phyloP scores from a whole-genome alignment of 179 eudicot genomes.

The Beta corolliflora region DNA sequence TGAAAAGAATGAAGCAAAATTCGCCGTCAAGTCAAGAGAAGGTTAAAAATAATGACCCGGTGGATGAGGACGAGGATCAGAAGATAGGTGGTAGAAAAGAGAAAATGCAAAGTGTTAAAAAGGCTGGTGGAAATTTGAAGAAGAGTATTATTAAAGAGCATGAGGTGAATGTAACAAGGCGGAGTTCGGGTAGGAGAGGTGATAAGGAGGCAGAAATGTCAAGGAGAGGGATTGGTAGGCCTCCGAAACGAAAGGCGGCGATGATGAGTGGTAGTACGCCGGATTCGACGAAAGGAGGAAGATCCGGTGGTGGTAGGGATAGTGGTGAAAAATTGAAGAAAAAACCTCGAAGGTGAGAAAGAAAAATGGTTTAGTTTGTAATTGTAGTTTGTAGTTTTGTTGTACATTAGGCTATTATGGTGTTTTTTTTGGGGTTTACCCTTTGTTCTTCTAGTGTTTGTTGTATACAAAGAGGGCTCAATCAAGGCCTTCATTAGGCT shows the following conservation, averaged over 20 bases:
- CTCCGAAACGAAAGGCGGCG: constrained; percentile 40
- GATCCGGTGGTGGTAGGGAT: constrained; percentile 26
- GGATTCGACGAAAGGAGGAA: constrained; percentile 35
- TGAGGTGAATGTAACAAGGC: constrained; percentile 16
- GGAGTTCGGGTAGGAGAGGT: constrained; percentile 37
- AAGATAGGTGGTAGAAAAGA: constrained; percentile 18
- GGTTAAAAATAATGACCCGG: not conserved
- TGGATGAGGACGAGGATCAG: constrained; percentile 17
- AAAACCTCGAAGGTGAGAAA: constrained; percentile 36
- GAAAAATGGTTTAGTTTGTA: constrained; percentile 6
- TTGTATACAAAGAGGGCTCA: constrained; percentile 25
- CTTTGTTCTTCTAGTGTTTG: not conserved
- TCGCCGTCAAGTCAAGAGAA: constrained; percentile 39
- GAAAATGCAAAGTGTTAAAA: constrained; percentile 11
- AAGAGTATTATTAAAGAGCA: constrained; percentile 16
- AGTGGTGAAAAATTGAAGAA: constrained; percentile 34
- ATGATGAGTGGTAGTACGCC: constrained; percentile 29
- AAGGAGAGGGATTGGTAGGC: constrained; percentile 36
- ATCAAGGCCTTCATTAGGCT: constrained; percentile 13
- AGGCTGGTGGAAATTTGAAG: constrained; percentile 18
- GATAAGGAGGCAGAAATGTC: constrained; percentile 14
- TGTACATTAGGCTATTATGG: constrained; percentile 22
- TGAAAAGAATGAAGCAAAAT: constrained; percentile 43
- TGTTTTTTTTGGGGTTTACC: not conserved
- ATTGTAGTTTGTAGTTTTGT: constrained; percentile 1